Evolutionary conservation across 75 land plant species (phyloP).

Genomic region (Picea glauca): DNA sequence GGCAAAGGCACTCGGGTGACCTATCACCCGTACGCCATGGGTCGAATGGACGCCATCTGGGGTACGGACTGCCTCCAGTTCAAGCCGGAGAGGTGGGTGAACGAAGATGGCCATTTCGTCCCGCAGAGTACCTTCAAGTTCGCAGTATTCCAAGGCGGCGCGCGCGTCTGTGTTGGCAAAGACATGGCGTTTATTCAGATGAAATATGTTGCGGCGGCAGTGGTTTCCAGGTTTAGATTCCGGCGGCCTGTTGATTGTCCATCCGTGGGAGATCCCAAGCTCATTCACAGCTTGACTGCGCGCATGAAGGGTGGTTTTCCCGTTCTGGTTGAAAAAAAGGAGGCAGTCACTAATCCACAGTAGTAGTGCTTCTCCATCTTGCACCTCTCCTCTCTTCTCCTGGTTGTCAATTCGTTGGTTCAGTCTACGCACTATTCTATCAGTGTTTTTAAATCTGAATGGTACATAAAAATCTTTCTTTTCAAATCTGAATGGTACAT

Average conservation of each 20-base stretch:
- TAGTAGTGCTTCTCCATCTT: too few relatives aligned
- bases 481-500: too few relatives aligned
- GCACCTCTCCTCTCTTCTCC: too few relatives aligned
- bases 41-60: slow-evolving; percentile 43
- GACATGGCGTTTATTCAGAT: slow-evolving; percentile 38
- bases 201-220: slow-evolving; percentile 29
- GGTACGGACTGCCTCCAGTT: slow-evolving; percentile 26
- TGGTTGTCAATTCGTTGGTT: too few relatives aligned
- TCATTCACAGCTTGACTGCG: background rate
- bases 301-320: slow-evolving; percentile 1
- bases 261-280: background rate
- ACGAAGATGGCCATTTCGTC: slow-evolving; percentile 6
- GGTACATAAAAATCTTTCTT: too few relatives aligned
- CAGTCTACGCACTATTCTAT: too few relatives aligned
- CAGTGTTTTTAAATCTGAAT: too few relatives aligned
- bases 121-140: slow-evolving; percentile 31
- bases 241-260: background rate
- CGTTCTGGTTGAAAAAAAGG: background rate
- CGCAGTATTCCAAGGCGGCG: slow-evolving; percentile 37
- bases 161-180: slow-evolving; percentile 40
- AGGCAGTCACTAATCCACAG: too few relatives aligned
- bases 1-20: slow-evolving; percentile 38
- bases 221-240: slow-evolving; percentile 8
- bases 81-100: slow-evolving; percentile 44
- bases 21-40: slow-evolving; percentile 67